phyloP scores from a whole-genome alignment of 306 rosid genomes.

The Quercus rubra region DNA sequence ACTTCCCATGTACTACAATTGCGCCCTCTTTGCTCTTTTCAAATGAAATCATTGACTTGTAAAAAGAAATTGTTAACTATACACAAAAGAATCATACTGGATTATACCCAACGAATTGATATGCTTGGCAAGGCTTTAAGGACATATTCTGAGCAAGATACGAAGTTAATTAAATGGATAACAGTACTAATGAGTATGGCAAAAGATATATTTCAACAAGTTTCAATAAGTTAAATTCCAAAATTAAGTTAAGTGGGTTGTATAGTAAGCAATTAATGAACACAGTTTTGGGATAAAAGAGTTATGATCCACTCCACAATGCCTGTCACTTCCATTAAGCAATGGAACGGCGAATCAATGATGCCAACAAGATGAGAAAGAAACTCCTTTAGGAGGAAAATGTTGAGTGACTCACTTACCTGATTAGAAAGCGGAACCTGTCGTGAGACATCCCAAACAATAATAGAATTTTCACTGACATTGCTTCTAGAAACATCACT shows the following conservation, averaged over 20 bases:
- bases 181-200: neutral
- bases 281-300: neutral
- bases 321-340: neutral
- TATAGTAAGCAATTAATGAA: neutral
- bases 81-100: neutral
- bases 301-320: neutral
- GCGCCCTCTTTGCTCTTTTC: no score
- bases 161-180: neutral
- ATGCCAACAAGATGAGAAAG: neutral
- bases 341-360: neutral
- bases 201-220: neutral
- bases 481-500: slow-evolving; percentile 72
- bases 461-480: slow-evolving; percentile 72
- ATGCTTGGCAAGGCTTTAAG: neutral
- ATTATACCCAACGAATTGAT: neutral
- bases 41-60: no score
- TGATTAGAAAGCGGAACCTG: slow-evolving; percentile 87
- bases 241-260: neutral
- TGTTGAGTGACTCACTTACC: slow-evolving; percentile 38
- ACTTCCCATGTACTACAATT: no score
- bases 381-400: slow-evolving; percentile 6
- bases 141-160: neutral
- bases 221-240: neutral
- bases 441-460: slow-evolving; percentile 82
- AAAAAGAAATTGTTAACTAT: no score